Base-by-base conservation (phyloP, 1,284 basidiomycete genomes). In the Chondrostereum purpureum region DNA sequence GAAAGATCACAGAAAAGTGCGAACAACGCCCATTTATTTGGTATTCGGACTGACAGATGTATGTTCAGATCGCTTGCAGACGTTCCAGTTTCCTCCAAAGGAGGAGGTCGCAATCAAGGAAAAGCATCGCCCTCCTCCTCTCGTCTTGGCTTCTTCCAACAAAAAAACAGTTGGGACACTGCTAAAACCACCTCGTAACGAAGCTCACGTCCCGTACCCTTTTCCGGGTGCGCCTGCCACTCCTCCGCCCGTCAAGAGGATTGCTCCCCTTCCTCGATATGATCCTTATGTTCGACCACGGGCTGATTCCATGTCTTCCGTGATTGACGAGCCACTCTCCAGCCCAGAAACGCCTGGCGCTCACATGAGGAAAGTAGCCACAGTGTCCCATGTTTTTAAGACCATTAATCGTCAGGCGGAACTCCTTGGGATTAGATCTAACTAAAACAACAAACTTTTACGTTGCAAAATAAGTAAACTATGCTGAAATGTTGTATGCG, bases 301-400 rank as follows among this genome's bases (percentile, higher is more conserved):
- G n/a, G n/a, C 37, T 20, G 37, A 39, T 13, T 39, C 37, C 12
- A 13, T 39, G 4, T 39, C 37, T 20, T 39, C 37, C n/a, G 37
- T 39, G 11, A 20, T 39, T 4, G 37, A 39, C 13, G 3, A 39
- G 4, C 12, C 14, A 13, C 14, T 18, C 14, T 3, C 13, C 37
- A 3, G 12, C 17, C 19, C 37, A 12, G 13, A 39, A 13, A 17
- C 14, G 13, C 37, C 37, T n/a, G n/a, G 13, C 12, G 3, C n/a
- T 18, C 37, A 14, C 14, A 4, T 39, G 17, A 39, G 37, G 37
- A 14, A 18, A 18, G 19, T 39, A 18, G 37, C 37, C 14, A 39
- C 37, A 4, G 37, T 31, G 8, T 8, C 37, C 14, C n/a, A 39
- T 13, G 17, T 17, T 4, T 20, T 39, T 39, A 12, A 13, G n/a